A percentile compares a stretch with the other conserved stretches of the same genome.
Evolutionary conservation across 2,329 filamentous ascomycete genomes (phyloP).

Genomic region (Trichoderma brevicompactum): DNA sequence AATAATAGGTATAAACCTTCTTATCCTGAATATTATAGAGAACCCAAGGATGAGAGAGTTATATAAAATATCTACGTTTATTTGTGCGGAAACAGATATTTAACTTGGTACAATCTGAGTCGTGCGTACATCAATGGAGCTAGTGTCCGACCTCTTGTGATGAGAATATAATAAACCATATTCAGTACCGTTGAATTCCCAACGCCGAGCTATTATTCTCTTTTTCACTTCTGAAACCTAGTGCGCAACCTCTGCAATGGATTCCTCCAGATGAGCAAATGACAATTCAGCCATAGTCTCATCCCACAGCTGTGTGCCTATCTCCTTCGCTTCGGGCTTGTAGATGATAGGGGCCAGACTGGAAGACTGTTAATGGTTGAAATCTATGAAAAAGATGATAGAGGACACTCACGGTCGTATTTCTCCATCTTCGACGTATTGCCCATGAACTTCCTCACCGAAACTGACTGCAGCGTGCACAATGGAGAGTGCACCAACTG

Average conservation of each 20-base stretch:
- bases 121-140: not conserved
- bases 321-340: slow-evolving; percentile 1
- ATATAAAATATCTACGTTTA: not conserved
- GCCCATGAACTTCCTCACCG: slow-evolving; percentile 2
- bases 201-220: not conserved
- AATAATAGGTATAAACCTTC: slow-evolving; percentile 17
- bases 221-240: not conserved
- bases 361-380: not conserved
- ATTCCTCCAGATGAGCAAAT: slow-evolving; percentile 3
- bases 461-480: not conserved
- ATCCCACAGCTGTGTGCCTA: slow-evolving; percentile 11
- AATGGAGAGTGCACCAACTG: not conserved
- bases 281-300: slow-evolving; percentile 13
- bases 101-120: not conserved
- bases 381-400: not conserved
- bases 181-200: not conserved
- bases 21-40: slow-evolving; percentile 9
- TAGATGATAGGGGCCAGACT: slow-evolving; percentile 16
- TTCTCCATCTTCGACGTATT: not conserved
- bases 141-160: too few species aligned
- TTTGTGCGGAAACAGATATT: not conserved
- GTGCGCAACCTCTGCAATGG: not conserved
- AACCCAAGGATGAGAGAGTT: not conserved
- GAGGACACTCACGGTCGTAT: slow-evolving; percentile 7
- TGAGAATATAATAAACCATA: not conserved